These are phyloP conservation scores for Leccinum disarticulatum DNA, from an alignment of 768 basidiomycete species.

Conservation along the genomic window DNA sequence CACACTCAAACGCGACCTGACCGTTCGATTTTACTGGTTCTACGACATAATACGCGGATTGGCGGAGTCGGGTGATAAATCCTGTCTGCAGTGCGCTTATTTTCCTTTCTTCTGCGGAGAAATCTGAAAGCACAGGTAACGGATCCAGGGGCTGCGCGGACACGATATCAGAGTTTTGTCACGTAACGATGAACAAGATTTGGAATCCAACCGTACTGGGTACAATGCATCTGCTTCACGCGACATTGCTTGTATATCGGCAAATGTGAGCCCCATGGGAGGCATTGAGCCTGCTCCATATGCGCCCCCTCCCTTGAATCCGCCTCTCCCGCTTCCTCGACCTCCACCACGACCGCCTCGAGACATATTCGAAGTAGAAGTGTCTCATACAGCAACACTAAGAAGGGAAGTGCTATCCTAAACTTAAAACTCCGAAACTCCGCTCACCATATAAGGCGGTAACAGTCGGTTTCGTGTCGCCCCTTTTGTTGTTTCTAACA, in stretches of 20 bases:
- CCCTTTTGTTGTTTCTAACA: conserved; percentile 30
- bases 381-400: conserved; percentile 5
- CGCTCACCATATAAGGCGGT: conserved; percentile 23
- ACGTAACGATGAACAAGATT: conserved; percentile 17
- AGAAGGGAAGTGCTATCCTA: not conserved
- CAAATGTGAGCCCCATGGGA: conserved; percentile 80
- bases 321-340: conserved; percentile 59
- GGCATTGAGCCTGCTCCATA: conserved; percentile 42
- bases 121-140: conserved; percentile 67
- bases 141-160: conserved; percentile 55
- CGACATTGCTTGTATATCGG: conserved; percentile 75
- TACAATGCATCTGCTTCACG: conserved; percentile 77
- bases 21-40: conserved; percentile 68
- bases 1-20: conserved; percentile 20
- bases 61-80: conserved; percentile 61
- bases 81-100: conserved; percentile 68
- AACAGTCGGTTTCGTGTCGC: conserved; percentile 20
- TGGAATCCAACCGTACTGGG: conserved; percentile 57
- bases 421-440: conserved; percentile 28
- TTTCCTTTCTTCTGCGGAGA: conserved; percentile 61
- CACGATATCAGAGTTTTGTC: conserved; percentile 20
- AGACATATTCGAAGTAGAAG: conserved; percentile 43
- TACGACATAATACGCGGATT: conserved; percentile 73
- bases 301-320: conserved; percentile 49
- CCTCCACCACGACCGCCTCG: conserved; percentile 49